These are phyloP conservation scores for Sphagnum contortum DNA, from an alignment of 225 moss, liverwort and hornwort species.

Conservation along the genomic window DNA sequence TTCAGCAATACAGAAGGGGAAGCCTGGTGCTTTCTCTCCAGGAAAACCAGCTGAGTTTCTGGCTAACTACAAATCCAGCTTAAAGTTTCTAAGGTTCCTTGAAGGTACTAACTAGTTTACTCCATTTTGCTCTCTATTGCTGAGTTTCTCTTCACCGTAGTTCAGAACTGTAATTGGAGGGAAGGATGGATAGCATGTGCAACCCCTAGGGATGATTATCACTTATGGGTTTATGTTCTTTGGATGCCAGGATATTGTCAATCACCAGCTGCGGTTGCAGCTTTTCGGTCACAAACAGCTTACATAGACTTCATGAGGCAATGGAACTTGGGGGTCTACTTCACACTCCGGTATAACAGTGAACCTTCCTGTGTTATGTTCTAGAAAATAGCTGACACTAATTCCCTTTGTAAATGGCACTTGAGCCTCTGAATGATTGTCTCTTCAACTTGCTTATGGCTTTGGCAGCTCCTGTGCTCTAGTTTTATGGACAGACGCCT, in stretches of 20 bases:
- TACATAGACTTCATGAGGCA: conserved; percentile 80
- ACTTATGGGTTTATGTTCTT: background rate
- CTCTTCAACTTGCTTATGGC: no score
- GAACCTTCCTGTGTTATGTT: background rate
- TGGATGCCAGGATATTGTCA: conserved; percentile 61
- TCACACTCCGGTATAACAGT: conserved; percentile 59
- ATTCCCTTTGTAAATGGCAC: no score
- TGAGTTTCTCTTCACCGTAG: no score
- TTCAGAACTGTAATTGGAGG: no score
- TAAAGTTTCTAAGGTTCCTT: conserved; percentile 65
- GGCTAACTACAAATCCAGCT: conserved; percentile 77
- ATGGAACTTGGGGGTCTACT: conserved; percentile 96
- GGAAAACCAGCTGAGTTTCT: conserved; percentile 84
- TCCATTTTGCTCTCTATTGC: background rate
- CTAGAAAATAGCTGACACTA: no score
- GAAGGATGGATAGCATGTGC: no score
- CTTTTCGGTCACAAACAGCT: conserved; percentile 48
- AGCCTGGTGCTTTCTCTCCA: conserved; percentile 78
- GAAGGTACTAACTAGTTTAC: conserved; percentile 43
- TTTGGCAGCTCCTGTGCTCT: no score
- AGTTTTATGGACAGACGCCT: no score
- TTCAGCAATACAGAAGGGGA: conserved; percentile 68
- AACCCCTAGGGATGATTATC: no score
- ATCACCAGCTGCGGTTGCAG: conserved; percentile 56
- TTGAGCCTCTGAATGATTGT: no score